A percentile compares a stretch with the other conserved stretches of the same genome.
Evolutionary conservation across 108 stramenopile genomes (phyloP).

Genomic region (Chaetoceros muelleri): DNA sequence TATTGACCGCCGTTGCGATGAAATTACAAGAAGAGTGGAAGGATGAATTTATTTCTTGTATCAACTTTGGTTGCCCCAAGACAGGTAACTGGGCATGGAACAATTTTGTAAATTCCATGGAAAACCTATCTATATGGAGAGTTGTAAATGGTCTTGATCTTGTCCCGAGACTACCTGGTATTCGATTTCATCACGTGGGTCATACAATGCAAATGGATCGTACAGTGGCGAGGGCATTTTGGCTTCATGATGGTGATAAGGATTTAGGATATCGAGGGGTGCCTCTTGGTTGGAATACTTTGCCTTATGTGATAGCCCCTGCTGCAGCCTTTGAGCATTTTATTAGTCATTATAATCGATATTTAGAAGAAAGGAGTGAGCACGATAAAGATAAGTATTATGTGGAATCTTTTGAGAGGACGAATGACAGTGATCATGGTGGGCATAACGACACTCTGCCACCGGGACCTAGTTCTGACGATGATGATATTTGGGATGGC

Average conservation of each 20-base stretch:
- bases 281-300: constrained; percentile 46
- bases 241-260: constrained; percentile 47
- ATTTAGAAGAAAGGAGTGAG: not conserved
- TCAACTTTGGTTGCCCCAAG: constrained; percentile 79
- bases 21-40: constrained; percentile 16
- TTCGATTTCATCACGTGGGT: constrained; percentile 57
- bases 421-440: not conserved
- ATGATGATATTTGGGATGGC: not conserved
- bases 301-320: not conserved
- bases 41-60: constrained; percentile 30
- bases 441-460: not conserved
- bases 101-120: constrained; percentile 25
- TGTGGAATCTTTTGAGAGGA: not conserved
- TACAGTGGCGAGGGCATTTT: constrained; percentile 28
- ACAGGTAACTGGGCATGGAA: constrained; percentile 52
- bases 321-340: not conserved
- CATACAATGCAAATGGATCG: constrained; percentile 68
- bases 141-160: constrained; percentile 64
- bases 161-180: constrained; percentile 63
- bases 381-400: not conserved
- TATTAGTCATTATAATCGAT: not conserved
- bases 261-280: constrained; percentile 33
- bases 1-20: constrained; percentile 55
- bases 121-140: constrained; percentile 23
- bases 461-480: not conserved